A percentile compares a stretch with the other conserved stretches of the same genome.
Evolutionary conservation across 345 rosid species (phyloP).

Genomic region (Raphanus sativus): DNA sequence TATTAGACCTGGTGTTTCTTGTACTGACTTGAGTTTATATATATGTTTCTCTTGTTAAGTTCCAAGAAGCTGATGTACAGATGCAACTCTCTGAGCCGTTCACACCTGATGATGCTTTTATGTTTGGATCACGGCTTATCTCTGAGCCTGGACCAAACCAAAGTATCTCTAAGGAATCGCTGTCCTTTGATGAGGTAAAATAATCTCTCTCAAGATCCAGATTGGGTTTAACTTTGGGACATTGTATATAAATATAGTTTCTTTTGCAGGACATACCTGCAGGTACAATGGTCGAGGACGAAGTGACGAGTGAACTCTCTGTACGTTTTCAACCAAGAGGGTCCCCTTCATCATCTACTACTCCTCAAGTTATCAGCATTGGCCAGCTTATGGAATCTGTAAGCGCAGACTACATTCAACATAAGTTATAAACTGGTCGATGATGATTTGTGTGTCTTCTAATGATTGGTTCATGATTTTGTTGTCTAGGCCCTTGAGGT

Average conservation of each 20-base stretch:
- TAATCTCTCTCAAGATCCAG: slow-evolving; percentile 11
- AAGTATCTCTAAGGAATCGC: slow-evolving; percentile 66
- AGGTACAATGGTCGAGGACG: slow-evolving; percentile 61
- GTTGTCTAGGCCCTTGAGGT: slow-evolving; percentile 80
- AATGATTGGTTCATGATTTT: slow-evolving; percentile 13
- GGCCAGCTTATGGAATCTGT: slow-evolving; percentile 95
- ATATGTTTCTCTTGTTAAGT: slow-evolving; percentile 44
- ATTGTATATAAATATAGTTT: slow-evolving; percentile 1
- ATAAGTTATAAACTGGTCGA: background rate
- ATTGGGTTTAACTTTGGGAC: background rate
- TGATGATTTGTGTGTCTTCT: background rate
- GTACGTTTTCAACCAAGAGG: slow-evolving; percentile 60
- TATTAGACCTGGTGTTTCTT: background rate
- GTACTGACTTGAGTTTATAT: slow-evolving; percentile 12
- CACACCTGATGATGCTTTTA: slow-evolving; percentile 81
- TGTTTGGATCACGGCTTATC: slow-evolving; percentile 57
- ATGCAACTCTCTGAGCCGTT: slow-evolving; percentile 72
- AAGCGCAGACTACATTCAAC: slow-evolving; percentile 10
- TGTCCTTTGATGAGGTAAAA: slow-evolving; percentile 83
- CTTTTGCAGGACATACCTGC: slow-evolving; percentile 59
- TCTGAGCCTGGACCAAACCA: slow-evolving; percentile 50
- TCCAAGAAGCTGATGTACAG: slow-evolving; percentile 58
- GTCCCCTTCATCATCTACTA: slow-evolving; percentile 60
- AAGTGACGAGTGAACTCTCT: slow-evolving; percentile 65
- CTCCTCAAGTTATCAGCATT: slow-evolving; percentile 71